Conservation (phyloP, 148 eudicot species). For the Camellia lanceoleosa region DNA sequence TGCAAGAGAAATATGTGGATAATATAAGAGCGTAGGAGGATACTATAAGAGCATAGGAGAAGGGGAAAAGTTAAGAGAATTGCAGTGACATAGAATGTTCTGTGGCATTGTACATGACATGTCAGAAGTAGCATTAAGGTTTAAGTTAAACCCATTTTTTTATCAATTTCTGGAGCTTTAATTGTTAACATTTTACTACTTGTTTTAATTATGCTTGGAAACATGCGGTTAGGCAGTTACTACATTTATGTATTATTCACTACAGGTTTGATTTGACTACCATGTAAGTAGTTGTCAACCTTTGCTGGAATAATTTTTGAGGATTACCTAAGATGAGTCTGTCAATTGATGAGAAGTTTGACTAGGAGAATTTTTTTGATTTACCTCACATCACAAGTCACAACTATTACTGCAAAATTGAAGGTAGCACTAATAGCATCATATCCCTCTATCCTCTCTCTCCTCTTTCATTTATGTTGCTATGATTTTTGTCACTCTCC, state of each 20-base stretch:
- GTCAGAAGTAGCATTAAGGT: not conserved
- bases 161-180: not conserved
- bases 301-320: not conserved
- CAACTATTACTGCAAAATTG: not conserved
- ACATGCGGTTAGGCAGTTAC: not conserved
- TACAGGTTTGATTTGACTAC: not conserved
- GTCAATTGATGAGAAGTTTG: not conserved
- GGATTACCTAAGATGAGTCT: not conserved
- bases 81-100: not conserved
- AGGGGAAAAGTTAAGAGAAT: not conserved
- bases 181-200: not conserved
- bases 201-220: not conserved
- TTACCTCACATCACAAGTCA: not conserved
- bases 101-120: not conserved
- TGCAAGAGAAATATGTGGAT: not conserved
- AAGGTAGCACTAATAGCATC: not conserved
- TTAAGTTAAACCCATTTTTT: not conserved
- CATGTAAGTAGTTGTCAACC: not conserved
- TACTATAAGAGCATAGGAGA: constrained; percentile 3
- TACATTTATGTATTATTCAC: too few relatives aligned
- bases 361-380: constrained; percentile 4
- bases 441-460: not conserved
- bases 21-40: not conserved
- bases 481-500: not conserved
- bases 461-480: not conserved